These are phyloP conservation scores for Acidiella bohemica DNA, from an alignment of 495 filamentous ascomycete genomes.

Conservation along the genomic window DNA sequence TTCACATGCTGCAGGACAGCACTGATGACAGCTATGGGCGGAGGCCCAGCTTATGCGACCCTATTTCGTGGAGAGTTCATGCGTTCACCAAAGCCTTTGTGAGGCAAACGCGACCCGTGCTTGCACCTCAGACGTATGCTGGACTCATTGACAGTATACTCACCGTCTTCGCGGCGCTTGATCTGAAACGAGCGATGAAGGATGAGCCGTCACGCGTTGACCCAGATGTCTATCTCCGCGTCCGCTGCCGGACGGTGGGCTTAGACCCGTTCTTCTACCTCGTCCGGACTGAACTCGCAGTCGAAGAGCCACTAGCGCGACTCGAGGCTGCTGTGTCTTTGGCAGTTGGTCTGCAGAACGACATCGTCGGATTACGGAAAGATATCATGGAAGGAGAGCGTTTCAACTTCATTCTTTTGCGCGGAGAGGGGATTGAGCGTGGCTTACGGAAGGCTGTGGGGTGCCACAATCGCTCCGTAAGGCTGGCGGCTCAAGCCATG, in stretches of 20 bases:
- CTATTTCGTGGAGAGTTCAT: neutral
- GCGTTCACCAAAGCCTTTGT: conserved; percentile 1
- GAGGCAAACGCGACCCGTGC: neutral
- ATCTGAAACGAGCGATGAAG: neutral
- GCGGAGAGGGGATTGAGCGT: too few relatives aligned
- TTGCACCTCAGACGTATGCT: neutral
- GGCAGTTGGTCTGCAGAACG: neutral
- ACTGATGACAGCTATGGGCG: neutral
- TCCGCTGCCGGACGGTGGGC: neutral
- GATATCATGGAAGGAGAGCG: neutral
- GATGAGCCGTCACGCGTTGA: neutral
- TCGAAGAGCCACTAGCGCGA: neutral
- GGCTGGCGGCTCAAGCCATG: too few relatives aligned
- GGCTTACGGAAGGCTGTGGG: too few relatives aligned
- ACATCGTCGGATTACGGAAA: neutral
- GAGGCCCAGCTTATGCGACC: neutral
- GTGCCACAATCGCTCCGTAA: too few relatives aligned
- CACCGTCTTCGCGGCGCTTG: neutral
- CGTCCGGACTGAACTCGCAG: neutral
- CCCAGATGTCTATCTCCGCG: neutral
- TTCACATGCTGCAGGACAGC: neutral
- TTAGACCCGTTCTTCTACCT: conserved; percentile 1
- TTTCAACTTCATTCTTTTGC: neutral
- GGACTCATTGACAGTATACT: neutral
- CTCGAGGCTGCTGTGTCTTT: neutral